Base-by-base conservation (phyloP, 805 yeast species). In the Sugiyamaella marilandica region DNA sequence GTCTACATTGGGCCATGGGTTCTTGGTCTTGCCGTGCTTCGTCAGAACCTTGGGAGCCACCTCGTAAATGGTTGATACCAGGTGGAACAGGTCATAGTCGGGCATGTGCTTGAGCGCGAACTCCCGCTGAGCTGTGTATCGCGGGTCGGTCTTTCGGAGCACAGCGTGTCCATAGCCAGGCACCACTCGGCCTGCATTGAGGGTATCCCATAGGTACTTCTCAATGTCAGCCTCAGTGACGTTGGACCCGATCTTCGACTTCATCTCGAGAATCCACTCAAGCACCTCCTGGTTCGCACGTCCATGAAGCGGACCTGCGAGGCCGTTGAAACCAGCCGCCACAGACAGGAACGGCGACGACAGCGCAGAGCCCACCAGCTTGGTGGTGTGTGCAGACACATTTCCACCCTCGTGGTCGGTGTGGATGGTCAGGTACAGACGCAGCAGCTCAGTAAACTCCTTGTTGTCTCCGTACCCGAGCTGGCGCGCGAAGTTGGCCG, bases 1-100 rank as follows among this genome's bases (percentile, higher is more conserved):
- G 74, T 86, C 95, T 60, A 86, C 95, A 69, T 86, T 86, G 73
- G 95, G 94, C 90, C 90, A 86, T 74, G 94, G 94, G 81, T 86
- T 86, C 81, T 86, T 85, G 68, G 92, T 86, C 81, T 87, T 87
- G 71, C 92, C 94, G 72, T 86, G 92, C 74, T 84, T 77, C 63
- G 86, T 82, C 63, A 86, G 79, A 49, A 86, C 92, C 61, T 71
- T 78, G 72, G 94, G 94, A 58, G 94, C 94, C 64, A 86, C 87
- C 72, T 85, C 84, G 73, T 84, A 85, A 66, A 86, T 83, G 67
- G 80, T 78, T 54, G 87, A 80, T 43, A 87, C 94, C 55, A 87
- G 78, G 75, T 83, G 82, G 81, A 86, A 87, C 70, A 85, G 72
- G 63, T 82, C 87, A 70, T 83, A 84, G 69, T 85, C 85, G 68